Evolutionary conservation across 176 grass and related monocot species (phyloP).

Genomic region (Rhynchospora breviuscula): DNA sequence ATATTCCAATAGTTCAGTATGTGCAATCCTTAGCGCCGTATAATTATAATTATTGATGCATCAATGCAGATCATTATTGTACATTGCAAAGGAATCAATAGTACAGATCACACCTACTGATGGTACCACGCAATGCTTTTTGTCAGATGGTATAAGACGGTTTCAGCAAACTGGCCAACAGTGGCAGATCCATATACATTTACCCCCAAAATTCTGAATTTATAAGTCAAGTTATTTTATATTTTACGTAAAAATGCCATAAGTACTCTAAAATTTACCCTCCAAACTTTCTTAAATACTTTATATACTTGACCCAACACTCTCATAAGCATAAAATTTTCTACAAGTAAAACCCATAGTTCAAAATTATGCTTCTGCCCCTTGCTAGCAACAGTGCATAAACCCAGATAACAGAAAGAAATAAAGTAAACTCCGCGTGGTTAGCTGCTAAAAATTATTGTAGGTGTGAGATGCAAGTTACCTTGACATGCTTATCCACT

Average conservation of each 20-base stretch:
- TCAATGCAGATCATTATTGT: not conserved
- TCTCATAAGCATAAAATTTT: too few relatives aligned
- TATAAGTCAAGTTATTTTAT: too few relatives aligned
- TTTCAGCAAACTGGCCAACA: too few relatives aligned
- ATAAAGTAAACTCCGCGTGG: not conserved
- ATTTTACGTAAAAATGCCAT: too few relatives aligned
- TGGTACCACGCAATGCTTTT: not conserved
- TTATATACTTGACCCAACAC: too few relatives aligned
- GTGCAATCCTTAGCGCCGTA: not conserved
- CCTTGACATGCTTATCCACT: slow-evolving; percentile 93
- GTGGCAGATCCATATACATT: too few relatives aligned
- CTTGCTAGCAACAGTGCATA: not conserved
- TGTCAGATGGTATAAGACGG: not conserved
- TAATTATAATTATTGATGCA: not conserved
- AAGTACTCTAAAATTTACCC: too few relatives aligned
- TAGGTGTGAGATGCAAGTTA: slow-evolving; percentile 20
- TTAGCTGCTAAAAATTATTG: not conserved
- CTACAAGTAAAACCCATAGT: too few relatives aligned
- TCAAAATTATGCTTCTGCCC: too few relatives aligned
- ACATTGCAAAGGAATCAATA: not conserved
- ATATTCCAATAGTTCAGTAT: slow-evolving; percentile 11
- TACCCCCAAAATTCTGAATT: too few relatives aligned
- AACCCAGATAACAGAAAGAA: not conserved
- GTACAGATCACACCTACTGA: not conserved
- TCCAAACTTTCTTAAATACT: too few relatives aligned